A percentile compares a stretch with the other conserved stretches of the same genome.
Conservation (phyloP, 129 eudicot genomes). For the Artemisia argyi region DNA sequence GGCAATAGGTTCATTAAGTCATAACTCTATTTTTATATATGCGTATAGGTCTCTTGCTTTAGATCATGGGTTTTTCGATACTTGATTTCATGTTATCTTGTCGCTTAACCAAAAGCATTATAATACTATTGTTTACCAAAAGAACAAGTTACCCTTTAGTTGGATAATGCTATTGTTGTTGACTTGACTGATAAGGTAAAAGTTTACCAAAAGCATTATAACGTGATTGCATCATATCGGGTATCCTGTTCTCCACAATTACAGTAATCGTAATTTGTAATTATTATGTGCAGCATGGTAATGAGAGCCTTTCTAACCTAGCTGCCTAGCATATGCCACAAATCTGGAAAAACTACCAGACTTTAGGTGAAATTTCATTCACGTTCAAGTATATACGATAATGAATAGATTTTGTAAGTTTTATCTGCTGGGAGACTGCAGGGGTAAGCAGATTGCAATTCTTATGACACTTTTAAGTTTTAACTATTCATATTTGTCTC, state of each 20-base stretch:
- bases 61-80: too few relatives aligned
- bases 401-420: slow-evolving; percentile 4
- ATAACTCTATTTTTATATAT: too few relatives aligned
- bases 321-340: slow-evolving; percentile 77
- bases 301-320: slow-evolving; percentile 63
- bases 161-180: slow-evolving; percentile 52
- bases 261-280: background rate
- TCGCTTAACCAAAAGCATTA: too few relatives aligned
- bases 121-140: too few relatives aligned
- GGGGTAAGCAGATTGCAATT: too few relatives aligned
- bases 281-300: slow-evolving; percentile 70
- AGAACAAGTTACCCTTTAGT: too few relatives aligned
- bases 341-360: slow-evolving; percentile 84
- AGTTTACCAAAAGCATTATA: too few relatives aligned
- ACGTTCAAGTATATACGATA: background rate
- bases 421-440: background rate
- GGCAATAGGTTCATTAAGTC: too few relatives aligned
- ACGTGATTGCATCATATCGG: too few relatives aligned
- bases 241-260: slow-evolving; percentile 5
- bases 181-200: slow-evolving; percentile 83
- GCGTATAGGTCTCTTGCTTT: too few relatives aligned
- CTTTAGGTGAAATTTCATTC: slow-evolving; percentile 60
- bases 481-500: slow-evolving; percentile 65
- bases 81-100: too few relatives aligned
- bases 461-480: background rate